Percentiles rank a stretch among this genome's conserved stretches.
Evolutionary conservation across 495 filamentous ascomycete species (phyloP).

Genomic region (Aspergillus cristatus): DNA sequence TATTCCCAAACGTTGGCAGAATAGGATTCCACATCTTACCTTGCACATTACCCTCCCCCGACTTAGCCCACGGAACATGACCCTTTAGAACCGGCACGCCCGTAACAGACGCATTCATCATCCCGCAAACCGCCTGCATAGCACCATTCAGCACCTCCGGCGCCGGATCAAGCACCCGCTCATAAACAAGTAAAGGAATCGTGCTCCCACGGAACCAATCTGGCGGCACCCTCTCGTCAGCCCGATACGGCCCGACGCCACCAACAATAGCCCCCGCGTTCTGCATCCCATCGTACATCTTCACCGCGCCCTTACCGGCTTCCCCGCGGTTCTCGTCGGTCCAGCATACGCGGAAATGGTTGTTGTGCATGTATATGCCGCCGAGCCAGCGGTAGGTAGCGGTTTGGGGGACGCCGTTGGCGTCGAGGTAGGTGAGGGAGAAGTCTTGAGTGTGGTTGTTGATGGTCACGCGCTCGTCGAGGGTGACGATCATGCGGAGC

Average conservation of each 20-base stretch:
- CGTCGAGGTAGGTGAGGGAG: constrained; percentile 14
- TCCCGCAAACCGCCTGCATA: constrained; percentile 2
- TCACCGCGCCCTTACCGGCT: constrained; percentile 6
- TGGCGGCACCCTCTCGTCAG: constrained; percentile 15
- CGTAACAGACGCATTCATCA: constrained; percentile 1
- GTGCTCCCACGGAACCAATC: constrained; percentile 13
- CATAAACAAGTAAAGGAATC: constrained; percentile 27
- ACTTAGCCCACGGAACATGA: neutral
- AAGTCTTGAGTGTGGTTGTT: constrained; percentile 24
- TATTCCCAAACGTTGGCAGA: neutral
- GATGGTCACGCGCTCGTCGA: constrained; percentile 2
- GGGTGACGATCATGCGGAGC: constrained; percentile 19
- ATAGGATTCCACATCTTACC: neutral
- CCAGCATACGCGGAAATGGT: constrained; percentile 27
- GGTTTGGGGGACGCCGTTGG: neutral
- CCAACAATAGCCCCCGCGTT: constrained; percentile 19
- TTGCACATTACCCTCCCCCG: neutral
- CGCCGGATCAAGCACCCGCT: constrained; percentile 23
- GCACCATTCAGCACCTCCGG: constrained; percentile 8
- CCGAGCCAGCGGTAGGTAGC: constrained; percentile 36
- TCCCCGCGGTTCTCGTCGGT: constrained; percentile 20
- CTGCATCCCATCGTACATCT: constrained; percentile 22
- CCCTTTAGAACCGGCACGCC: neutral
- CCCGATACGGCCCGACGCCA: constrained; percentile 6
- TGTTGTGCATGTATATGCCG: constrained; percentile 23